phyloP scores from a whole-genome alignment of 495 filamentous ascomycete species.

The Beverwykella pulmonaria region DNA sequence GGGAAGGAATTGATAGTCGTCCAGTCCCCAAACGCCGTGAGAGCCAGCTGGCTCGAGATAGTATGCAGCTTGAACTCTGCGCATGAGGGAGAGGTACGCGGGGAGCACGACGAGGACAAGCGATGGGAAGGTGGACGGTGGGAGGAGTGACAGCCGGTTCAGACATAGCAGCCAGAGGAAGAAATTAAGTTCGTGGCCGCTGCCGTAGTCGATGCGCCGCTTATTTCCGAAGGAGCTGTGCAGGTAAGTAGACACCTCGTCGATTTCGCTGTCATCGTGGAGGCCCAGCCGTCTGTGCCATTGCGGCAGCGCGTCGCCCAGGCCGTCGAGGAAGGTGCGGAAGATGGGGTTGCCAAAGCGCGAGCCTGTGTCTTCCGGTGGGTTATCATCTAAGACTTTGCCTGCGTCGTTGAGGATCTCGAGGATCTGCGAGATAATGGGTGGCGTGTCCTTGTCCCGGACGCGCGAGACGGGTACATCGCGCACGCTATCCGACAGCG shows the following conservation, averaged over 20 bases:
- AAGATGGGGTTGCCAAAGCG: constrained; percentile 95
- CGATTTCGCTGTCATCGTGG: constrained; percentile 55
- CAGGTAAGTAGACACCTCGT: constrained; percentile 79
- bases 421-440: constrained; percentile 65
- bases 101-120: constrained; percentile 78
- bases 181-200: constrained; percentile 96
- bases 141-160: constrained; percentile 72
- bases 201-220: constrained; percentile 93
- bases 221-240: constrained; percentile 81
- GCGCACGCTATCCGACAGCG: constrained; percentile 77
- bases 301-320: constrained; percentile 53
- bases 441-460: constrained; percentile 56
- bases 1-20: constrained; percentile 97
- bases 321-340: constrained; percentile 75
- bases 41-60: constrained; percentile 86
- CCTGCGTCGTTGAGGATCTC: constrained; percentile 69
- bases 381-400: constrained; percentile 63
- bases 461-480: constrained; percentile 73
- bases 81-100: constrained; percentile 79
- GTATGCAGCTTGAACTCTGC: constrained; percentile 81
- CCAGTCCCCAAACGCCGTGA: constrained; percentile 89
- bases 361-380: constrained; percentile 82
- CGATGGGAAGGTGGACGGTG: constrained; percentile 64
- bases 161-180: constrained; percentile 91
- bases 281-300: constrained; percentile 57